phyloP scores from a whole-genome alignment of 306 rosid genomes.

The Cajanus cajan region DNA sequence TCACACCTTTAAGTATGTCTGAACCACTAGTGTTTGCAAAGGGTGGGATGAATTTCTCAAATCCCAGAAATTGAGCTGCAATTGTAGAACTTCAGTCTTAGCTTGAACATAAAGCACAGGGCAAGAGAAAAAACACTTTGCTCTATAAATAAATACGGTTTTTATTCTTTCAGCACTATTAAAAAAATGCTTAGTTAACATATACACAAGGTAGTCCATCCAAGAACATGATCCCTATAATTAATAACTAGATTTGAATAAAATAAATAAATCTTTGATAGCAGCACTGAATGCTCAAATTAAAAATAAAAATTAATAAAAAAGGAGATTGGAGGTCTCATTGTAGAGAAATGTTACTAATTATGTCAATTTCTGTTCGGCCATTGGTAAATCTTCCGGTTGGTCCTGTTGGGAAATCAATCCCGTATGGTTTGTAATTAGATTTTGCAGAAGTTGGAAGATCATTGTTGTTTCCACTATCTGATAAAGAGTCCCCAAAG shows the following conservation, averaged over 20 bases:
- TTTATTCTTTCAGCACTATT: not conserved
- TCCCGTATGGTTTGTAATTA: slow-evolving; percentile 60
- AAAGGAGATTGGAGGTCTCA: not conserved
- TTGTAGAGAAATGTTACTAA: slow-evolving; percentile 17
- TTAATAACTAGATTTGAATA: not conserved
- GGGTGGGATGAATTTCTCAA: slow-evolving; percentile 39
- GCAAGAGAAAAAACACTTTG: not conserved
- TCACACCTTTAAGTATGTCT: slow-evolving; percentile 44
- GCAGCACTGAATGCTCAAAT: not conserved
- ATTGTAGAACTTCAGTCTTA: not conserved
- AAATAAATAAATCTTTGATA: not conserved
- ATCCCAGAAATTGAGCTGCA: slow-evolving; percentile 42
- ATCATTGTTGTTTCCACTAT: slow-evolving; percentile 61
- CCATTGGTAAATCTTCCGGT: slow-evolving; percentile 76
- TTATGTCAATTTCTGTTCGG: slow-evolving; percentile 35
- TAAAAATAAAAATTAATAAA: too few species aligned
- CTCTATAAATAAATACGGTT: not conserved
- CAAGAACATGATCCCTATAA: not conserved
- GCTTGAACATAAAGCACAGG: not conserved
- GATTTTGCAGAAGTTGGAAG: slow-evolving; percentile 33
- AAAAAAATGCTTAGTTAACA: not conserved
- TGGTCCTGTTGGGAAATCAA: slow-evolving; percentile 48
- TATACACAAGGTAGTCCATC: not conserved
- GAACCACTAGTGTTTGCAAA: slow-evolving; percentile 29
- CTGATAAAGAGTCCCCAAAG: slow-evolving; percentile 69